A percentile compares a stretch with the other conserved stretches of the same genome.
Evolutionary conservation across 1,139 yeast genomes (phyloP).

Genomic region (Candida anutae): DNA sequence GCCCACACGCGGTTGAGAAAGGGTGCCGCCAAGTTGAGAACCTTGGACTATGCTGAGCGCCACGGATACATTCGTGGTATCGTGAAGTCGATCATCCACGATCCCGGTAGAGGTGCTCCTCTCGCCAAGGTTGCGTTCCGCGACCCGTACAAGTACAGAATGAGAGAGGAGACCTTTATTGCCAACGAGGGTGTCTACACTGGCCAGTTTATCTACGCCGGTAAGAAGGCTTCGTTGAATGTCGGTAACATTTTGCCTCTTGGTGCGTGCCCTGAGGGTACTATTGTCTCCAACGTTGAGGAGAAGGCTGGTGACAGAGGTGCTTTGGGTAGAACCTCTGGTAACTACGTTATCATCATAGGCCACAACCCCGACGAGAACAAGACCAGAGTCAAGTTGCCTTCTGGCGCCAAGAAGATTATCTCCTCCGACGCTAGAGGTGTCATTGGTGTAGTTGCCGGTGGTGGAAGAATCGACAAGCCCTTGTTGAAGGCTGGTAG

Average conservation of each 20-base stretch:
- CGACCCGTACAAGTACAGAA: constrained; percentile 98
- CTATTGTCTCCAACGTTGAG: constrained; percentile 96
- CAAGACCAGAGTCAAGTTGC: constrained; percentile 98
- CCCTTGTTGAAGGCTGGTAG: constrained; percentile 99
- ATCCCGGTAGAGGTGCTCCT: constrained; percentile 99
- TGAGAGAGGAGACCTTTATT: constrained; percentile 97
- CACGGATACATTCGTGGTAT: constrained; percentile 99
- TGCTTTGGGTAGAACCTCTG: constrained; percentile 98
- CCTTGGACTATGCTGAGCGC: constrained; percentile 98
- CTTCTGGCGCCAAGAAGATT: constrained; percentile 98
- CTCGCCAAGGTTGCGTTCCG: constrained; percentile 98
- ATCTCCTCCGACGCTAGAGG: constrained; percentile 96
- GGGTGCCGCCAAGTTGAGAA: constrained; percentile 99
- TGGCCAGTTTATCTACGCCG: constrained; percentile 98
- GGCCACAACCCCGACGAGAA: constrained; percentile 99
- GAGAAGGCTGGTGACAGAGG: constrained; percentile 99
- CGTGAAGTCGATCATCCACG: constrained; percentile 97
- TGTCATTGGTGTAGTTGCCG: constrained; percentile 99
- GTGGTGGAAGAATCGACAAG: constrained; percentile 99
- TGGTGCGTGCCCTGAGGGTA: constrained; percentile 98
- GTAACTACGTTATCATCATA: constrained; percentile 97
- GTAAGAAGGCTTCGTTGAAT: constrained; percentile 96
- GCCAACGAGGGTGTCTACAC: constrained; percentile 99
- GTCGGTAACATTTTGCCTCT: constrained; percentile 97
- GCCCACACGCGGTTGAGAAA: constrained; percentile 99